Evolutionary conservation across 331 rosid genomes (phyloP), one percentile per base, ranked within the genome.

Genomic region (Rosa hybrid): DNA sequence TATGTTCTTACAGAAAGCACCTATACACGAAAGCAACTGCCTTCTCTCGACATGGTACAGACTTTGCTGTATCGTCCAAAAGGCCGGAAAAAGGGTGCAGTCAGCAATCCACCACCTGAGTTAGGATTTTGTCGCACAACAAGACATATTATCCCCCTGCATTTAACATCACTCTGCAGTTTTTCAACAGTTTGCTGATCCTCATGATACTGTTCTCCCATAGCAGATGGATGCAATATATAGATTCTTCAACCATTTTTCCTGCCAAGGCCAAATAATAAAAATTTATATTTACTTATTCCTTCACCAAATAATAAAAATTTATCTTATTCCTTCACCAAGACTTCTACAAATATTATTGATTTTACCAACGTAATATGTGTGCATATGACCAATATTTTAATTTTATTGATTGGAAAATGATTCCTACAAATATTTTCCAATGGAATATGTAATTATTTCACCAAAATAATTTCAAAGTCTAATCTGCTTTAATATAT

Each of bases 191-290:
- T 14, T 56, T 56, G 30, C 71, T 10, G 34, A 25, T 63, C 76
- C 72, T 86, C 80, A 86, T 68, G 89, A 82, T 41, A 81, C 89
- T 6, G 89, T 86, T 82, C 89, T 86, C 21, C 89, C 89, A 14
- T 56, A 80, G 80, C 86, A 72, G 73, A 86, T 72, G 7, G 89
- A 83, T 41, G 89, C 84, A 76, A 86, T 86, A 50, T 86, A 86
- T 12, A 82, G 78, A 72, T 82, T 82, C 84, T 86, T 86, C 45
- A 78, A 65, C 89, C 89, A 86, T 72, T 86, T 86, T 38, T 86
- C 89, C 89, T 86, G 89, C 72, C 53, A 82, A 4, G 5, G 62
- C 54, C 53, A 82, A 56, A 34, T 6, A 38, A 30, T 0, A 0
- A 18, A 30, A 64, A 6, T 42, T 34, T 16, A 12, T 38, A 42